Base-by-base conservation (phyloP, 2,329 filamentous ascomycete genomes). In the Harringtonia aguacate region DNA sequence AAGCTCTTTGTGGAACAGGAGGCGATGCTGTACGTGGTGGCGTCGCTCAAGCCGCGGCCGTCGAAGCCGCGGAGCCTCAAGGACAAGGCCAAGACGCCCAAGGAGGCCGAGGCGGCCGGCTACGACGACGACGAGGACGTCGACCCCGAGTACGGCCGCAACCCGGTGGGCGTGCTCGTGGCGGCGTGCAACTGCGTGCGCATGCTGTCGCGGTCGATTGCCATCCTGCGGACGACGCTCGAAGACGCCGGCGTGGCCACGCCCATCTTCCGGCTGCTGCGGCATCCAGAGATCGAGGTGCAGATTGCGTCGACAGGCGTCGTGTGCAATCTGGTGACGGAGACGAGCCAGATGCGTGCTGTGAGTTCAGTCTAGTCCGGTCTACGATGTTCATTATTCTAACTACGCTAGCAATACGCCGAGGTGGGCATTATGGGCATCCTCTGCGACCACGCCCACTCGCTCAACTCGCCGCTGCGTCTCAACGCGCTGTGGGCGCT, bases 401-500 rank as follows among this genome's bases (percentile, higher is more conserved):
- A 10, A 41, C 33, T 31, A 39, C 4, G 22, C 52, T n/a, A 90
- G 79, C 70, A 80, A 36, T 78, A 95, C 29, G 72, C 84, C 8
- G 78, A 84, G 39, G 75, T 75, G 6, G 86, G 86, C 8, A 77
- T 92, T 2, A 72, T 95, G 52, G 79, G 78, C 48, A 75, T 84
- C 1, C 68, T 97, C 2, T 94, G 88, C 56, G 77, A 85, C 52
- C 86, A 95, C 58, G 87, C 89, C 2, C 85, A 85, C 59, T 92
- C 86, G 1, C 72, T 75, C 38, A 85, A 90, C 55, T 75, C 84
- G n/a, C 77, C 81, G 38, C 69, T 97, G 43, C 79, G 87, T 21
- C 71, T 94, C 22, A 88, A 92, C 54, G 88, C 89, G 20, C 65
- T 98, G 2, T 98, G 92, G 90, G 87, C 88, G 7, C 67, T 98